A percentile compares a stretch with the other conserved stretches of the same genome.
These are phyloP conservation scores for Isoetes taiwanensis DNA, from an alignment of 75 land plant species.

Conservation along the genomic window DNA sequence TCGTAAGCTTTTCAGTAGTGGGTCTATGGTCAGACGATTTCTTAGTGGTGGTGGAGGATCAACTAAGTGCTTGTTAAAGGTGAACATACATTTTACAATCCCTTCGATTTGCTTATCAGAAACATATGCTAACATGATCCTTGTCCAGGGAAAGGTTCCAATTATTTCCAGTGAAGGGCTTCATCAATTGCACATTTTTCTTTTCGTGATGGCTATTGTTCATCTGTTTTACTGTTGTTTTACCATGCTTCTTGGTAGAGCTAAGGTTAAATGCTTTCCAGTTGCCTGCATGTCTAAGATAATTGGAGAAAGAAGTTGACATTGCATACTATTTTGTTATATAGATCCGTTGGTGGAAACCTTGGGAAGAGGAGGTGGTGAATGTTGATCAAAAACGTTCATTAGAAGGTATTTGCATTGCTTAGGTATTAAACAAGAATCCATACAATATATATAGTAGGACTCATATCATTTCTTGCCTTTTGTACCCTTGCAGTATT, in stretches of 20 bases:
- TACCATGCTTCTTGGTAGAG: conserved; percentile 11
- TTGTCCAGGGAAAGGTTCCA: conserved; percentile 18
- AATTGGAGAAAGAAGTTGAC: no score
- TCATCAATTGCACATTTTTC: conserved; percentile 14
- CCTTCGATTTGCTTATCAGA: background rate
- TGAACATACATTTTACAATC: background rate
- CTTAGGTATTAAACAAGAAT: no score
- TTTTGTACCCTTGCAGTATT: no score
- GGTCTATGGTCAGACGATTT: background rate
- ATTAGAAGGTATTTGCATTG: no score
- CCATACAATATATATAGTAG: no score
- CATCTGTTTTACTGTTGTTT: conserved; percentile 17
- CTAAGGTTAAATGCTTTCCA: conserved; percentile 14
- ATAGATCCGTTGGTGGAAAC: no score
- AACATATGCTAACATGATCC: background rate
- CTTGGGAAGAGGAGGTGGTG: no score
- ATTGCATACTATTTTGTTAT: no score
- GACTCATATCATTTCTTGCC: no score
- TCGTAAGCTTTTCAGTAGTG: background rate
- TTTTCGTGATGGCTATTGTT: conserved; percentile 14
- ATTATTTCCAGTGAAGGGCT: conserved; percentile 9
- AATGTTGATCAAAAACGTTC: no score
- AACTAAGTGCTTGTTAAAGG: background rate
- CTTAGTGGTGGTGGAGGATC: background rate
- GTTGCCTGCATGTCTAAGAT: no score